Conservation (phyloP, 352 stramenopile species). For the Phytophthora cryptogea region DNA sequence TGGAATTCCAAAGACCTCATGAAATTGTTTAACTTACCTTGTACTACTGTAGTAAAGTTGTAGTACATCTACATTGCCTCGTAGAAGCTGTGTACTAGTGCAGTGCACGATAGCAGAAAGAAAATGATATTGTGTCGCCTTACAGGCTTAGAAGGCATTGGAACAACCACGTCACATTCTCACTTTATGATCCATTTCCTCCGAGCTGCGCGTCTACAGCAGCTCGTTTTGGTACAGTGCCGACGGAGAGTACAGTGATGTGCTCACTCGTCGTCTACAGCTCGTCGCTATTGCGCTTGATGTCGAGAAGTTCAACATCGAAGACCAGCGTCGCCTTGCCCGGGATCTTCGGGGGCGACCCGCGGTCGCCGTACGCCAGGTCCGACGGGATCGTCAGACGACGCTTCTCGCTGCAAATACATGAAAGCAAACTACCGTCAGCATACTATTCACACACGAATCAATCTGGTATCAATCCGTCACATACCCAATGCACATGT, state of each 20-base stretch:
- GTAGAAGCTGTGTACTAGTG: too few species aligned
- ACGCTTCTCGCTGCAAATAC: conserved; percentile 76
- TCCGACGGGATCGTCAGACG: conserved; percentile 84
- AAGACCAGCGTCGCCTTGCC: conserved; percentile 96
- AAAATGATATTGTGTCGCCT: too few species aligned
- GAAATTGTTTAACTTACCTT: too few species aligned
- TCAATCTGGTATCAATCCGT: not conserved
- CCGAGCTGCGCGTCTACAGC: not conserved
- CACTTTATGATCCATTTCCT: conserved; percentile 8
- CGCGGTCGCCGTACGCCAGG: conserved; percentile 94
- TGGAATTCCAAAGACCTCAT: too few species aligned
- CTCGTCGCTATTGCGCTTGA: conserved; percentile 79
- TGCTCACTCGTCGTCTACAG: conserved; percentile 33
- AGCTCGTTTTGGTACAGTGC: not conserved
- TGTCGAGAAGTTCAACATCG: conserved; percentile 96
- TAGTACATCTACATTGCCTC: too few species aligned
- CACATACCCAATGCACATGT: conserved; percentile 88
- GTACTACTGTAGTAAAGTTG: too few species aligned
- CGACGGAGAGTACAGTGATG: conserved; percentile 10
- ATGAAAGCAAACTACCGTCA: conserved; percentile 1
- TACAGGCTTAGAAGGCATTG: not conserved
- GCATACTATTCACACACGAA: not conserved
- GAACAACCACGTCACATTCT: conserved; percentile 28
- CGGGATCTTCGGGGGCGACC: conserved; percentile 93
- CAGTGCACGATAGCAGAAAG: too few species aligned